Conservation (phyloP, 345 rosid species). For the Punica granatum region DNA sequence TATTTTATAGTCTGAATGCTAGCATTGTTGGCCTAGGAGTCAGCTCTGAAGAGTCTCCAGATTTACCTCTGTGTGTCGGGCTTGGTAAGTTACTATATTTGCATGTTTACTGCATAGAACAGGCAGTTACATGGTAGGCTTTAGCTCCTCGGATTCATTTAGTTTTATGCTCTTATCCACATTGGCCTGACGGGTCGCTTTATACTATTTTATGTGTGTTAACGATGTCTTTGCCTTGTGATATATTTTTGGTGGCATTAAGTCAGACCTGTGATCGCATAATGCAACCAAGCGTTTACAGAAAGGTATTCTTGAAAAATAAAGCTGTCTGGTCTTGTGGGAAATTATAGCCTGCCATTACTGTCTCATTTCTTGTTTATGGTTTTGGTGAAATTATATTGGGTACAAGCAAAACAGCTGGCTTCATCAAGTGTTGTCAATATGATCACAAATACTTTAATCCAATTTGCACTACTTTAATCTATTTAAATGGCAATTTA, state of each 20-base stretch:
- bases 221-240: neutral
- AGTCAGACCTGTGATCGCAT: neutral
- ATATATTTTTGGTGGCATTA: neutral
- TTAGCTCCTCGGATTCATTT: no score
- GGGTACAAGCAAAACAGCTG: neutral
- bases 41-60: constrained; percentile 47
- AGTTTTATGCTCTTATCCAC: no score
- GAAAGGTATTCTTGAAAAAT: neutral
- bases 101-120: neutral
- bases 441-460: neutral
- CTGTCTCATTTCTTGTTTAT: no score
- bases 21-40: constrained; percentile 84
- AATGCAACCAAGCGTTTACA: neutral
- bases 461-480: neutral
- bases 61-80: constrained; percentile 70
- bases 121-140: neutral
- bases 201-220: no score
- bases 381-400: neutral
- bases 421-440: neutral
- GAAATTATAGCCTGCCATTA: no score
- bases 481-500: no score
- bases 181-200: no score
- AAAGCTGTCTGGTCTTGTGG: neutral
- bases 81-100: constrained; percentile 50
- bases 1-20: constrained; percentile 74